Base-by-base conservation (phyloP, 805 yeast species). In the Candida orba region DNA sequence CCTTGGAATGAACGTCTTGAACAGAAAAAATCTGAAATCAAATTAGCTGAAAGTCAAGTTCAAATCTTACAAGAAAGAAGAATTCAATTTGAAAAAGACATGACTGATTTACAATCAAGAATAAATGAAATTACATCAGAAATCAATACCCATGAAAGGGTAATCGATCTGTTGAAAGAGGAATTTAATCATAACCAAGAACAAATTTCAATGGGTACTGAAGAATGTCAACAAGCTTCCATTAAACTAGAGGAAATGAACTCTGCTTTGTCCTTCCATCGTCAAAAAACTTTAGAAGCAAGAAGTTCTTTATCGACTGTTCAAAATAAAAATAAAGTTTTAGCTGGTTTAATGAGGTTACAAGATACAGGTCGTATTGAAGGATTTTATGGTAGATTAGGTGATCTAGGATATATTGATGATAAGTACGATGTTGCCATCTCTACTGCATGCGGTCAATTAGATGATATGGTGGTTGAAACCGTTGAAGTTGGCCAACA, bases 381-480 rank as follows among this genome's bases (percentile, higher is more conserved):
- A 7, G 99, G 98, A 0, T 86, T 91, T 52, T 73, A 86, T 59
- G 99, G 98, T 0, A 71, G 96, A 49, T 66, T 93, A 14, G 99
- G 99, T 15, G 95, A 88, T 52, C 67, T 93, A 37, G 99, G 96
- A n/a, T 73, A 75, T 2, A 93, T 93, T 50, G 96, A 88, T 59
- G 86, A 84, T 50, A 75, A 77, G 54, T 93, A 84, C 60, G 98
- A 95, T 63, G 76, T 89, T 41, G 99, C 99, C 0, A 79, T 93
- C 8, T 89, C 98, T 0, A 93, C 98, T 0, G 98, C 96, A 0
- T 88, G 93, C 51, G 89, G 95, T 1, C 81, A 90, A 8, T 69
- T 93, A 45, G 95, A 91, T 59, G 91, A 95, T 49, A 79, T 89
- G 72, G 98, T 93, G 15, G 98, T 93, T 3, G 97, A 89, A 39